Percentiles rank a stretch among this genome's conserved stretches.
Evolutionary conservation across 805 yeast genomes (phyloP).

Genomic region (Ogataea methylovora): DNA sequence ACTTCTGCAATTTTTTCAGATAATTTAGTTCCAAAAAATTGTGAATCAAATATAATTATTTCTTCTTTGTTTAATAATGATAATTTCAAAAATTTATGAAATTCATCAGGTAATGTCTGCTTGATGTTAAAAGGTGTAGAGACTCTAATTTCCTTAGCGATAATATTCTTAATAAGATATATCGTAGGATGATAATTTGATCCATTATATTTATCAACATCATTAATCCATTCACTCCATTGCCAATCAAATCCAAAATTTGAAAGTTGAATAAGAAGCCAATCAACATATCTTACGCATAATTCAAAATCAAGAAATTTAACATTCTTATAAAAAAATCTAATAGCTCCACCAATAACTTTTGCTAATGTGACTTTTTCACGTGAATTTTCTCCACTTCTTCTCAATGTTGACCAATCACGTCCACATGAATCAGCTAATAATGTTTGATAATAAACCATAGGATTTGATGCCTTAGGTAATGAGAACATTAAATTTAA

Average conservation of each 20-base stretch:
- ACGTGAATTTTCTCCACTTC: conserved; percentile 4
- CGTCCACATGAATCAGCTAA: conserved; percentile 81
- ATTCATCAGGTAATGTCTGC: conserved; percentile 60
- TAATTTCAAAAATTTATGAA: conserved; percentile 39
- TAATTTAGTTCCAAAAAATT: conserved; percentile 24
- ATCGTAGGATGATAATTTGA: conserved; percentile 58
- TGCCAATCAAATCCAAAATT: conserved; percentile 96
- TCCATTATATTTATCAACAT: conserved; percentile 36
- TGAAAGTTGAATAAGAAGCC: conserved; percentile 91
- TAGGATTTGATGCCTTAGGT: conserved; percentile 58
- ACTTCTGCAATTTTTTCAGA: conserved; percentile 10
- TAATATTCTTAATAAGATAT: conserved; percentile 67
- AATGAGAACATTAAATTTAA: conserved; percentile 70
- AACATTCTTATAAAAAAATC: conserved; percentile 68
- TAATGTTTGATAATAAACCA: conserved; percentile 76
- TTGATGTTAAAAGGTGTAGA: conserved; percentile 68
- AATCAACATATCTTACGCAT: conserved; percentile 65
- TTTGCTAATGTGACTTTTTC: conserved; percentile 67
- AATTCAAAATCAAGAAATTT: conserved; percentile 70
- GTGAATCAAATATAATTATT: conserved; percentile 28
- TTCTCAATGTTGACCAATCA: conserved; percentile 46
- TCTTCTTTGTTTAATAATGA: conserved; percentile 29
- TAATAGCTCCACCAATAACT: conserved; percentile 85
- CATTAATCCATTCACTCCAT: conserved; percentile 89
- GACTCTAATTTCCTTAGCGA: conserved; percentile 76